These are phyloP conservation scores for Ceriops decandra DNA, from an alignment of 345 rosid species.

Conservation along the genomic window DNA sequence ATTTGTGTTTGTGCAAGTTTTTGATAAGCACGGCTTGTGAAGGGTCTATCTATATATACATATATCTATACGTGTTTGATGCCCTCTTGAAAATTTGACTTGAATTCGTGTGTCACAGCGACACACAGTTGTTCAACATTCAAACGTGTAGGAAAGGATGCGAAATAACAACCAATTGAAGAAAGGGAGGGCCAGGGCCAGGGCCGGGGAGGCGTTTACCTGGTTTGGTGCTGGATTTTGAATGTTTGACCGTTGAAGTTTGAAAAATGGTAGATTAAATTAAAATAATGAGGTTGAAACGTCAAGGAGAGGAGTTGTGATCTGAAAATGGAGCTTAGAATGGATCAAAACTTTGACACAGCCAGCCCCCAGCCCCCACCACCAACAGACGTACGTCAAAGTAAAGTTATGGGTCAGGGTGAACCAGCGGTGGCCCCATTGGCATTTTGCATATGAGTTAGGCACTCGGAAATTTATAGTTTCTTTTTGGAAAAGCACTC, in stretches of 20 bases:
- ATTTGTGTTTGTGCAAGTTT: no score
- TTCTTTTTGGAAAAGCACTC: no score
- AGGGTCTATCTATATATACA: no score
- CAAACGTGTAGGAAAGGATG: conserved; percentile 5
- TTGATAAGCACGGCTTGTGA: no score
- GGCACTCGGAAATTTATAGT: no score
- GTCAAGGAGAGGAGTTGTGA: neutral
- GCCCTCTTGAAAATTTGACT: neutral
- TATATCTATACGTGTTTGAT: neutral
- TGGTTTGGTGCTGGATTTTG: conserved; percentile 20
- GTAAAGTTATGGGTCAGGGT: no score
- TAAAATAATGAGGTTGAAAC: neutral
- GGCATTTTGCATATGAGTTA: no score
- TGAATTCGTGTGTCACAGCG: neutral
- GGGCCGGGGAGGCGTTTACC: neutral
- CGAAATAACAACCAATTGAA: no score
- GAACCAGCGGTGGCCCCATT: no score
- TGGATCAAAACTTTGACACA: conserved; percentile 35
- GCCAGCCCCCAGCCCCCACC: no score
- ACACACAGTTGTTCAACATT: conserved; percentile 31
- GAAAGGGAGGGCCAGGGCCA: no score
- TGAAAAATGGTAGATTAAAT: conserved; percentile 23
- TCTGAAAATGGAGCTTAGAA: conserved; percentile 16
- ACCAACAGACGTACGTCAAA: no score
- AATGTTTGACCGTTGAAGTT: conserved; percentile 59